A percentile compares a stretch with the other conserved stretches of the same genome.
Evolutionary conservation across 2,329 filamentous ascomycete species (phyloP).

Genomic region (Zymoseptoria ardabiliae): DNA sequence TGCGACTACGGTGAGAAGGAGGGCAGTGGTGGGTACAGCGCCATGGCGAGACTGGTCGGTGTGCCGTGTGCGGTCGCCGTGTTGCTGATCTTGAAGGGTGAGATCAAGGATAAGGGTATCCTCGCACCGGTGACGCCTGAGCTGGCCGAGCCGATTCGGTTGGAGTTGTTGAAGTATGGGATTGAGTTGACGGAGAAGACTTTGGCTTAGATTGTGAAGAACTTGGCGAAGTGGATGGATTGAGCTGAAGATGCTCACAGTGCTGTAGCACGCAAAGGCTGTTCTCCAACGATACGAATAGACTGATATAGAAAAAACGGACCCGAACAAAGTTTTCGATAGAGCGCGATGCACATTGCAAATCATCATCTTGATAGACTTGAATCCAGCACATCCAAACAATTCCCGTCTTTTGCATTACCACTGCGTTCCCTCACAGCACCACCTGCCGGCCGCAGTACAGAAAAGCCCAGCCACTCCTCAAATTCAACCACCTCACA

Average conservation of each 20-base stretch:
- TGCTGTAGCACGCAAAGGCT: neutral
- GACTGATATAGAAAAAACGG: neutral
- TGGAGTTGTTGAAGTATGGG: constrained; percentile 70
- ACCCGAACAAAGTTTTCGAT: no score
- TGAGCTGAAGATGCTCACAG: neutral
- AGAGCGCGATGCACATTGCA: no score
- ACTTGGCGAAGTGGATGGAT: neutral
- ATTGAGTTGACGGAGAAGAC: constrained; percentile 67
- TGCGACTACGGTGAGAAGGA: constrained; percentile 72
- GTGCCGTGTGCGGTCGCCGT: constrained; percentile 69
- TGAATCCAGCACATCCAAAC: no score
- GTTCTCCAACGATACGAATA: neutral
- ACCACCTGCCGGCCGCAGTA: no score
- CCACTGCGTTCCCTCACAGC: no score
- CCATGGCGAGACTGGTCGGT: constrained; percentile 79
- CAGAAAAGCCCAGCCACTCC: no score
- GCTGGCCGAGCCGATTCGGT: constrained; percentile 66
- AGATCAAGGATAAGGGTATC: constrained; percentile 41
- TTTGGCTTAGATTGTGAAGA: constrained; percentile 15
- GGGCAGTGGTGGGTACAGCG: constrained; percentile 56
- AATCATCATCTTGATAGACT: no score
- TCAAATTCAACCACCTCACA: neutral
- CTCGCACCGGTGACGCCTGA: constrained; percentile 68
- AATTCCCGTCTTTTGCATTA: no score
- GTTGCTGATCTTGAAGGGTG: constrained; percentile 31